phyloP scores from a whole-genome alignment of 345 rosid genomes.

The Populus ilicifolia region DNA sequence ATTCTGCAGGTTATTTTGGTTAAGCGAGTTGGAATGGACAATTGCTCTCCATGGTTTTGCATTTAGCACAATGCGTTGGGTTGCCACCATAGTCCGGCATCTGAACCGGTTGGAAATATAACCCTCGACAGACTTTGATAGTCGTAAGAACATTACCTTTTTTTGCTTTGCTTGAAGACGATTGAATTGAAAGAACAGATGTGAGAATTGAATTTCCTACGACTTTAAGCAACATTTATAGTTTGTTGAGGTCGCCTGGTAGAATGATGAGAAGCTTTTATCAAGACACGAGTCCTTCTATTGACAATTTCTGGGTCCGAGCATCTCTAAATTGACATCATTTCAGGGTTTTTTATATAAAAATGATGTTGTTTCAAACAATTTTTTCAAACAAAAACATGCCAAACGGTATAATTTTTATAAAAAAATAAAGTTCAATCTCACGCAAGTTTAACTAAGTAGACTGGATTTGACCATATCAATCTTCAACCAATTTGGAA shows the following conservation, averaged over 20 bases:
- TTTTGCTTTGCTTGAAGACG: not conserved
- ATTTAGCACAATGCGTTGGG: constrained; percentile 51
- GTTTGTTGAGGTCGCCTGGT: constrained; percentile 35
- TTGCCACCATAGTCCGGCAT: constrained; percentile 27
- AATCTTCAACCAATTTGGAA: no score
- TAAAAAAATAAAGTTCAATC: no score
- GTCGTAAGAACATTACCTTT: constrained; percentile 10
- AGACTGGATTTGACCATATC: no score
- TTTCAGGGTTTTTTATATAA: no score
- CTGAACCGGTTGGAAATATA: constrained; percentile 24
- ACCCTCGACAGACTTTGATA: not conserved
- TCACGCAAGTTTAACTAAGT: no score
- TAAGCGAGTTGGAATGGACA: no score
- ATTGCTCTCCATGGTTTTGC: no score
- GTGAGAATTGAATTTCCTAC: not conserved
- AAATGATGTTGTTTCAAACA: no score
- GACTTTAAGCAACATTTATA: not conserved
- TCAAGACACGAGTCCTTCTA: constrained; percentile 12
- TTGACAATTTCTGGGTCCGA: constrained; percentile 32
- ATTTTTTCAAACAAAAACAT: no score
- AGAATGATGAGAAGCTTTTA: constrained; percentile 38
- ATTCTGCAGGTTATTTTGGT: no score
- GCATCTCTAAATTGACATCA: not conserved
- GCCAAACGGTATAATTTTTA: no score
- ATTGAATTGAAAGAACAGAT: not conserved